Evolutionary conservation across 257 asterid genomes (phyloP).

Genomic region (Nicotiana obtusifolia): DNA sequence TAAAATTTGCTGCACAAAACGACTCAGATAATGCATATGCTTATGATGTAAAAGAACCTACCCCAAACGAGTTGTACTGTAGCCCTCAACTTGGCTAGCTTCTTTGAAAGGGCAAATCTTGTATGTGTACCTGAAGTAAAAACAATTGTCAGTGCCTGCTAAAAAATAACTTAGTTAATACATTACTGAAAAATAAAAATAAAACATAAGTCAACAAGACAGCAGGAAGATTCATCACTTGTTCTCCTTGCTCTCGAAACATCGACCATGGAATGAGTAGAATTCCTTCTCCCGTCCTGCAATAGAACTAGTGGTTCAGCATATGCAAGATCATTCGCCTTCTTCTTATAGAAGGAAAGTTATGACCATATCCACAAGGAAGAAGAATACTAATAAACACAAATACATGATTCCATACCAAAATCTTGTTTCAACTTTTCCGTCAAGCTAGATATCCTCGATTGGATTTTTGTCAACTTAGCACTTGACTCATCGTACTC

Average conservation of each 20-base stretch:
- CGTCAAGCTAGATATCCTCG: conserved; percentile 80
- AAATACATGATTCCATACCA: conserved; percentile 40
- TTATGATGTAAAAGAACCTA: conserved; percentile 28
- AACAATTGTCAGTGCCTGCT: conserved; percentile 7
- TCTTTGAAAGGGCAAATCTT: conserved; percentile 86
- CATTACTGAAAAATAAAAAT: background rate
- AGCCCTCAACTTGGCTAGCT: conserved; percentile 91
- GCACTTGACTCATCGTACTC: conserved; percentile 78
- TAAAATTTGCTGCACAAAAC: background rate
- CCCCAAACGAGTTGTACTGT: conserved; percentile 95
- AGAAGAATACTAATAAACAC: background rate
- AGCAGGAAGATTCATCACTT: conserved; percentile 44
- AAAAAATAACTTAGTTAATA: conserved; percentile 17
- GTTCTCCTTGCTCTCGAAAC: conserved; percentile 89
- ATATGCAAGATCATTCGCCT: background rate
- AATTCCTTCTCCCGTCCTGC: conserved; percentile 95
- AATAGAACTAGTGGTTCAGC: conserved; percentile 26
- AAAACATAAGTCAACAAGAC: conserved; percentile 14
- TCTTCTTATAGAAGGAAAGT: conserved; percentile 1
- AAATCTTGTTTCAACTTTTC: conserved; percentile 85
- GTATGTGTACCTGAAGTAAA: conserved; percentile 75
- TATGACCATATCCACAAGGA: background rate
- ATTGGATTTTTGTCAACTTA: conserved; percentile 76
- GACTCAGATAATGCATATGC: background rate
- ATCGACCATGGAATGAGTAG: conserved; percentile 84